Conservation (phyloP, 108 stramenopile genomes). For the Poteriospumella lacustris region DNA sequence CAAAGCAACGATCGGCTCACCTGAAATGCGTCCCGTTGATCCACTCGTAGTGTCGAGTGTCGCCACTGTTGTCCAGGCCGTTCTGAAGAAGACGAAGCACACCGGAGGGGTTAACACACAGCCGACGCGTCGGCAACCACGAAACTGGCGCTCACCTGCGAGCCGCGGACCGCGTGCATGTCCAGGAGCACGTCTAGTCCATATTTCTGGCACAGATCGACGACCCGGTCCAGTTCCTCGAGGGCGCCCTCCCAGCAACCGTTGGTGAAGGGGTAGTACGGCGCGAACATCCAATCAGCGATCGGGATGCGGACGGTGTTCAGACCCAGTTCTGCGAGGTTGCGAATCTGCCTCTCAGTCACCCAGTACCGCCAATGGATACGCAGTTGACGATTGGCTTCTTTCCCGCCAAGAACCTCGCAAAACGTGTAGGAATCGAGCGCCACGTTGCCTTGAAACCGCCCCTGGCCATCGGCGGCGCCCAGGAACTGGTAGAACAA, state of each 20-base stretch:
- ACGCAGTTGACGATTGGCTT: slow-evolving; percentile 75
- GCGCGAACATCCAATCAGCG: slow-evolving; percentile 80
- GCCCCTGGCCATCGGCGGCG: background rate
- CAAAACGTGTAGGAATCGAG: slow-evolving; percentile 85
- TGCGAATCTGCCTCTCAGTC: slow-evolving; percentile 45
- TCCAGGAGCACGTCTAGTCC: slow-evolving; percentile 44
- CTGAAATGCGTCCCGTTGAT: background rate
- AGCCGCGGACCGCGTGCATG: slow-evolving; percentile 39
- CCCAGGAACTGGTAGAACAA: slow-evolving; percentile 87
- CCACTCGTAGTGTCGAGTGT: slow-evolving; percentile 37
- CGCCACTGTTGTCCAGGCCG: slow-evolving; percentile 61
- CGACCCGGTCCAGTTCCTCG: slow-evolving; percentile 69
- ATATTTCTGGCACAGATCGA: slow-evolving; percentile 61
- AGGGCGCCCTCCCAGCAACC: slow-evolving; percentile 77
- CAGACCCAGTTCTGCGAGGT: slow-evolving; percentile 53
- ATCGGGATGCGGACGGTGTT: slow-evolving; percentile 76
- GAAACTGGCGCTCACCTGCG: slow-evolving; percentile 18
- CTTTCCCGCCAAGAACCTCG: slow-evolving; percentile 66
- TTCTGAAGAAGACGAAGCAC: slow-evolving; percentile 28
- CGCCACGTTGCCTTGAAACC: slow-evolving; percentile 44
- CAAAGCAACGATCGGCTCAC: background rate
- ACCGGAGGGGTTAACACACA: background rate
- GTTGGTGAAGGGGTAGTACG: slow-evolving; percentile 78
- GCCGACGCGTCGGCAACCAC: background rate
- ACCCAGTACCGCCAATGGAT: slow-evolving; percentile 61